Base-by-base conservation (phyloP, 805 yeast species). In the Lachancea nothofagi region DNA sequence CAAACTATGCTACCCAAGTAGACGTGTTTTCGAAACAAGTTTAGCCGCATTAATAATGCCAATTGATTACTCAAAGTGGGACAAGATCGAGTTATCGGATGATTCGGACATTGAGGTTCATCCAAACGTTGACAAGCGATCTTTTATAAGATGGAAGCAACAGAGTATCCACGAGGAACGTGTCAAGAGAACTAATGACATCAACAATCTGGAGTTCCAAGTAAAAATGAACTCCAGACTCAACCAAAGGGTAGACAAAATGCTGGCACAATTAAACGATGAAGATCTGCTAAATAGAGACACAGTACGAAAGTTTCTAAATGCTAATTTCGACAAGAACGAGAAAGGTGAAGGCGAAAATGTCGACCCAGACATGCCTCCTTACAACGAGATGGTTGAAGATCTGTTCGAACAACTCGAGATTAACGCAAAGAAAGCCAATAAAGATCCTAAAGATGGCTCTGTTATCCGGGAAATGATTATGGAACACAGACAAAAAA, bases 51-150 rank as follows among this genome's bases (percentile, higher is more conserved):
- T 13, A 6, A 46, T 19, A 19, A 85, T 84, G 94, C 79, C 85
- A 23, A 79, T 93, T 49, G 98, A 93, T 61, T 93, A 93, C 65
- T 87, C 96, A 8, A 93, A 90, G 60, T 93, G 98, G 97, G 99
- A 93, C 64, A 86, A 87, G 59, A 77, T 93, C 43, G 98, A 93
- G 61, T 68, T 93, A 28, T 86, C 96, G 15, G 99, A 93, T 60
- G 99, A 93, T 62, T 87, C 96, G 7, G 98, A 93, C 55, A 70
- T 93, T 35, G 98, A 93, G 56, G 97, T 90, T 12, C 99, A 93
- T 59, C 99, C 97, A 44, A 93, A 93, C 57, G 98, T 93, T 23
- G 99, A 93, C 62, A 93, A 93, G 59, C 69, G 68, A 28, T 89
- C 97, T 1, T 90, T 93, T 50, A 86, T 93, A 53, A 77, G 79